Base-by-base conservation (phyloP, 225 moss, liverwort and hornwort species). In the Anthoceros angustus region DNA sequence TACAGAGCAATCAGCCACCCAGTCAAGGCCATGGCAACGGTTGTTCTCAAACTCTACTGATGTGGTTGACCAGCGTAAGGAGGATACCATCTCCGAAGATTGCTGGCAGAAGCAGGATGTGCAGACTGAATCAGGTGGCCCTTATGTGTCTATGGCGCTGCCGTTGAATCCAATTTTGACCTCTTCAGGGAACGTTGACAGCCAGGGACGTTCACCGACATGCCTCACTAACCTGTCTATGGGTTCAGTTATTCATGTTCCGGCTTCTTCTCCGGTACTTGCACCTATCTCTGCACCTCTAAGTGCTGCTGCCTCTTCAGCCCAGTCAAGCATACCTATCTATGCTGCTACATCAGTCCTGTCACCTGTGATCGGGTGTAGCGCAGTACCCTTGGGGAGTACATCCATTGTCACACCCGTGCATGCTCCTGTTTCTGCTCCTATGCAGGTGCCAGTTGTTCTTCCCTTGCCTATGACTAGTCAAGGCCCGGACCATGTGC, bases 401-500 rank as follows among this genome's bases (percentile, higher is more conserved):
- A 55, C 55, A 18, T 55, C 55, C 7, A 20, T 55, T 23, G 23
- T 55, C 18, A 55, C 55, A 55, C 55, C 55, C 55, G n/a, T 55
- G 23, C 80, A 77, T 43, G 67, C 74, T 18, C 75, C 72, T 69
- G 73, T 76, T 67, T 78, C 81, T 65, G 71, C 83, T 78, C 79
- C 79, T 66, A 74, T 76, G 64, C 80, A 82, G 69, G 67, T 74
- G 67, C 79, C 85, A 62, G 72, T 76, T 18, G 18, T 12, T 55
- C 16, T 55, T 18, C 55, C 55, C 18, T 55, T 55, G 70, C 76
- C 74, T 40, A 61, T 72, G 9, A 77, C 74, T 48, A 71, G 75
- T 70, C 77, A 80, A 70, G 77, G 70, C 70, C 77, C 76, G 71
- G 73, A 62, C 66, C 70, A 71, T 71, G 74, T 79, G 78, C 78